phyloP scores from a whole-genome alignment of 2,329 filamentous ascomycete genomes.

The Penicillium olsonii region DNA sequence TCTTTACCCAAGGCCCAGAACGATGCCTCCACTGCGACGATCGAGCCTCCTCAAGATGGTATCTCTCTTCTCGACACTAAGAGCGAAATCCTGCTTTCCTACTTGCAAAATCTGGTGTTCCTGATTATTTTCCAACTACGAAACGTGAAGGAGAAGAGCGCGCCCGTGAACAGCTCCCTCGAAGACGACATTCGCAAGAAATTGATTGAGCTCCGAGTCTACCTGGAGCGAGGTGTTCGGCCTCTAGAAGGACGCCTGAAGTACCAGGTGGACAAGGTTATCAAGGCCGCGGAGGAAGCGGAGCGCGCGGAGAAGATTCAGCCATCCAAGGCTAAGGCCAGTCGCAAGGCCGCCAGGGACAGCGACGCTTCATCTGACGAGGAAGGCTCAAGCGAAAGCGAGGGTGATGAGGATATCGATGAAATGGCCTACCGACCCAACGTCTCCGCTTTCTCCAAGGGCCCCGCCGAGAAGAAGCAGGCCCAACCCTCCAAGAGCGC shows the following conservation, averaged over 20 bases:
- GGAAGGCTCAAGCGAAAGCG: constrained; percentile 26
- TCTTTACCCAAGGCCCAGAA: constrained; percentile 37
- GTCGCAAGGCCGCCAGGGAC: constrained; percentile 30
- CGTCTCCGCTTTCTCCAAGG: constrained; percentile 47
- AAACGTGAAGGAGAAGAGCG: constrained; percentile 46
- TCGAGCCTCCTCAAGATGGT: constrained; percentile 77
- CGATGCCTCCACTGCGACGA: constrained; percentile 62
- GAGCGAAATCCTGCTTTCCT: constrained; percentile 94
- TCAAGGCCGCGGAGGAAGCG: constrained; percentile 72
- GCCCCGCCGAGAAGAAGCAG: constrained; percentile 38
- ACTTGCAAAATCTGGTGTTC: constrained; percentile 91
- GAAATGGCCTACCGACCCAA: constrained; percentile 66
- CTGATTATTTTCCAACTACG: constrained; percentile 80
- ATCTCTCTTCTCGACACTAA: constrained; percentile 95
- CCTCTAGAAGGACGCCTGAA: constrained; percentile 87
- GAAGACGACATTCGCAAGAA: constrained; percentile 76
- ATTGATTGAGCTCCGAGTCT: constrained; percentile 86
- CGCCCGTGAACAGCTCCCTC: constrained; percentile 42
- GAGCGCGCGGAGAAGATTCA: constrained; percentile 33
- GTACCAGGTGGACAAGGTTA: constrained; percentile 94
- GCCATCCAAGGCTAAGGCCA: constrained; percentile 31
- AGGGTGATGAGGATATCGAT: constrained; percentile 53
- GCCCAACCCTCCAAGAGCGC: constrained; percentile 20
- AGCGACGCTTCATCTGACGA: constrained; percentile 30
- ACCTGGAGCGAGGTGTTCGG: constrained; percentile 87